Evolutionary conservation across 305 asterid species (phyloP), one percentile per base, ranked within the genome.

Genomic region (Solanum hybrid): DNA sequence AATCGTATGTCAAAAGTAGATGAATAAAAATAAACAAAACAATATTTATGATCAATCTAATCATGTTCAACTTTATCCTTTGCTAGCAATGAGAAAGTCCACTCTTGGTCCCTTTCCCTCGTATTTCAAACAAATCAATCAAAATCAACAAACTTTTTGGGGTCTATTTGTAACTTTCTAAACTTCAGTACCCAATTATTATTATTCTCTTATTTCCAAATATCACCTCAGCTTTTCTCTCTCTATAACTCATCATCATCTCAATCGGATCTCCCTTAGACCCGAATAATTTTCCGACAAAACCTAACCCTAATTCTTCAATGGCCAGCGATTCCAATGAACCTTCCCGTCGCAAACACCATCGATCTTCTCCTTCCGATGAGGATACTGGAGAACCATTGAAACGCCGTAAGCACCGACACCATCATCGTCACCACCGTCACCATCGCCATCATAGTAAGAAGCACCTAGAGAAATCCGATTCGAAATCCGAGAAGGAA

Each of bases 401-500:
- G 26, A 97, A 95, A 79, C 98, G 99, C 90, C 99, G 95, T 86
- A 97, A 97, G 89, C 99, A 95, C 92, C 99, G 95, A 27, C 98
- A 94, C 91, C 96, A 93, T 26, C 94, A 93, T 29, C 96, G 93
- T 51, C 97, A 94, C 83, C 96, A 93, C 57, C 98, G 94, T 65
- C 95, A 92, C 77, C 96, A 94, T 89, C 95, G 90, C 36, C 95
- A 92, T 84, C 94, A 93, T 89, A 93, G 96, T 94, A 93, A 92
- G 83, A 95, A 94, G 45, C 94, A 94, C 36, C 93, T 90, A 75
- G 95, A 92, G 34, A 94, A 91, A 83, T 45, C 88, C 51, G 57
- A 37, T 88, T 89, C 41, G 78, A 89, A 88, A 38, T 75, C 86
- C 7, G 93, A 89, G 86, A 95, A 91, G 77, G 93, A 90, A 76